Conservation (phyloP, 1,139 yeast species). For the Pichia sp. region DNA sequence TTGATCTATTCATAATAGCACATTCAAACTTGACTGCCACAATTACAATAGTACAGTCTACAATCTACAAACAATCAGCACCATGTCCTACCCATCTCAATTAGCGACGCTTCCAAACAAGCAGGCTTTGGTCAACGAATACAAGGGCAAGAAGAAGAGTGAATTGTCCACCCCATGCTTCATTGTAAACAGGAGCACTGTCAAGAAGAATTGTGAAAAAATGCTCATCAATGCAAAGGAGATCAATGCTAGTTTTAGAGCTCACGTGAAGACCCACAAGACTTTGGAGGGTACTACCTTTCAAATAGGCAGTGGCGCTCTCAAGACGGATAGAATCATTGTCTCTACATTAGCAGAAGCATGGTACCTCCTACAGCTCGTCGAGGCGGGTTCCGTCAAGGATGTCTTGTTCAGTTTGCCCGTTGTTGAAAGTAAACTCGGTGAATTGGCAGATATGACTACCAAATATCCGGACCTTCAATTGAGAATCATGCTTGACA, state of each 20-base stretch:
- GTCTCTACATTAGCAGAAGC: constrained; percentile 70
- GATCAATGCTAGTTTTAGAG: constrained; percentile 12
- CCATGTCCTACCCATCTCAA: constrained; percentile 16
- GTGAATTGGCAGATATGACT: constrained; percentile 42
- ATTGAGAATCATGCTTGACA: constrained; percentile 57
- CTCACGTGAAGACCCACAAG: constrained; percentile 76
- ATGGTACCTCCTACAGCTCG: constrained; percentile 27
- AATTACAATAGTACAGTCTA: too few species aligned
- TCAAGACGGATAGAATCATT: constrained; percentile 39
- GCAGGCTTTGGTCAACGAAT: constrained; percentile 15
- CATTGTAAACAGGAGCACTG: constrained; percentile 33
- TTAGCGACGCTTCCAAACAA: constrained; percentile 23
- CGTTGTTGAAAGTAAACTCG: constrained; percentile 42
- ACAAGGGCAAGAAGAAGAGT: constrained; percentile 9
- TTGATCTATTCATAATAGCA: too few species aligned
- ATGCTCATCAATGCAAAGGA: constrained; percentile 25
- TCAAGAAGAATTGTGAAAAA: constrained; percentile 34
- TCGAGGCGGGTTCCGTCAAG: constrained; percentile 33
- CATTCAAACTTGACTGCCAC: too few species aligned
- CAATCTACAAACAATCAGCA: too few species aligned
- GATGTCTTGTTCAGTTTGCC: constrained; percentile 69
- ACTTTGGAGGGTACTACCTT: constrained; percentile 39
- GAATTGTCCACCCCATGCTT: constrained; percentile 49
- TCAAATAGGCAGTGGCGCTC: constrained; percentile 36
- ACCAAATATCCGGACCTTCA: constrained; percentile 29